Conservation (phyloP, 495 filamentous ascomycete genomes). For the Hypoxylon trugodes region DNA sequence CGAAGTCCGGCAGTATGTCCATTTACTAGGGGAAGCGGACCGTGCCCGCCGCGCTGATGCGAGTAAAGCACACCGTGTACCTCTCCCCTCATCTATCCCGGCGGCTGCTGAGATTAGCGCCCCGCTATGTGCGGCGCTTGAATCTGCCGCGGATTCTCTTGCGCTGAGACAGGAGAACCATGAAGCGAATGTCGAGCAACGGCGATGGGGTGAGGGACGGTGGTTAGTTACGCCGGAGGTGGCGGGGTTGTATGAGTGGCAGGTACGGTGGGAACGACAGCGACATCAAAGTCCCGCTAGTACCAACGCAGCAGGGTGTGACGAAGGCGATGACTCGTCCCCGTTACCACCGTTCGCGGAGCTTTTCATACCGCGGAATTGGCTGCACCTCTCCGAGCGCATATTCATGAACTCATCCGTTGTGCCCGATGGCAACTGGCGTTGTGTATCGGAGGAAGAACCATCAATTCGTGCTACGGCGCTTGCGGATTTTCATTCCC, state of each 20-base stretch:
- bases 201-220: conserved; percentile 54
- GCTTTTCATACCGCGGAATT: conserved; percentile 66
- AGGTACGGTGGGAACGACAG: conserved; percentile 48
- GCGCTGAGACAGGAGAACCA: conserved; percentile 62
- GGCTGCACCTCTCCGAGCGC: conserved; percentile 69
- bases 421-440: conserved; percentile 71
- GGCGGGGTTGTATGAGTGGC: conserved; percentile 48
- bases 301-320: conserved; percentile 34
- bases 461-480: conserved; percentile 74
- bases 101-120: conserved; percentile 77
- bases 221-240: conserved; percentile 61
- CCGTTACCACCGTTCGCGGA: conserved; percentile 47
- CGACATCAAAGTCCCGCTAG: conserved; percentile 1
- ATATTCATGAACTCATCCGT: conserved; percentile 82
- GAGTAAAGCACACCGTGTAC: conserved; percentile 14
- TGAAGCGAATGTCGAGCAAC: conserved; percentile 63
- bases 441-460: conserved; percentile 56
- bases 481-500: conserved; percentile 75
- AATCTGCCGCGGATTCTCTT: conserved; percentile 70
- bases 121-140: conserved; percentile 71
- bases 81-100: conserved; percentile 62
- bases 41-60: conserved; percentile 44
- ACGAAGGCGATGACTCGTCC: conserved; percentile 53
- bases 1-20: conserved; percentile 75
- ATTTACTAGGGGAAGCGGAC: conserved; percentile 62